phyloP scores from a whole-genome alignment of 1,139 yeast genomes.

The Nadsonia commutata region DNA sequence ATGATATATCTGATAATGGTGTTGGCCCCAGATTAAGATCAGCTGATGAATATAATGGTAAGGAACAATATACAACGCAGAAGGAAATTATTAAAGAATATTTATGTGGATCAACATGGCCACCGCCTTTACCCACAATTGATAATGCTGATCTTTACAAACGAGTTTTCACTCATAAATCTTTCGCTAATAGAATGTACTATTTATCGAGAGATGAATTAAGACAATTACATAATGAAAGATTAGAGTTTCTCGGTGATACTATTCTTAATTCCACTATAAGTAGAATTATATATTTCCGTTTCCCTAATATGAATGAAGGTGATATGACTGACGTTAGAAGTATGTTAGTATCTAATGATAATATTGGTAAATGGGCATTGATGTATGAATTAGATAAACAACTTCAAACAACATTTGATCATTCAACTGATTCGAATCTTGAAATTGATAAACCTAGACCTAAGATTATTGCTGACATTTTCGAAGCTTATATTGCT shows the following conservation, averaged over 20 bases:
- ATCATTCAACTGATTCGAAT: constrained; percentile 15
- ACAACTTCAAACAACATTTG: constrained; percentile 30
- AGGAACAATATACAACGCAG: background rate
- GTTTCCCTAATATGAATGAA: constrained; percentile 61
- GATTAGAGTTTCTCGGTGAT: constrained; percentile 90
- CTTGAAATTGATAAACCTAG: constrained; percentile 2
- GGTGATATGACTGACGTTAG: constrained; percentile 69
- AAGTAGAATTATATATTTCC: constrained; percentile 49
- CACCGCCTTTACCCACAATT: constrained; percentile 62
- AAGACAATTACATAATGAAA: constrained; percentile 62
- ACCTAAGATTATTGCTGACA: constrained; percentile 51
- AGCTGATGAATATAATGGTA: background rate
- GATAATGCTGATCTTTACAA: constrained; percentile 42
- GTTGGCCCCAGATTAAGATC: background rate
- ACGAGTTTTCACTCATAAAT: constrained; percentile 72
- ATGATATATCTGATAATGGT: background rate
- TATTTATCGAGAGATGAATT: constrained; percentile 44
- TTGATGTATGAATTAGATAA: constrained; percentile 55
- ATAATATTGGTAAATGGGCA: constrained; percentile 58
- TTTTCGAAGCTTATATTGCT: constrained; percentile 85
- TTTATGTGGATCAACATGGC: constrained; percentile 18
- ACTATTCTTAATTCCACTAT: constrained; percentile 64
- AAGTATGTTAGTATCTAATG: constrained; percentile 59
- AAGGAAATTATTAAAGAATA: constrained; percentile 1
- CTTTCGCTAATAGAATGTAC: constrained; percentile 43